Evolutionary conservation across 2,329 filamentous ascomycete genomes (phyloP), one percentile per base, ranked within the genome.

Genomic region (Colletotrichum cuscutae): DNA sequence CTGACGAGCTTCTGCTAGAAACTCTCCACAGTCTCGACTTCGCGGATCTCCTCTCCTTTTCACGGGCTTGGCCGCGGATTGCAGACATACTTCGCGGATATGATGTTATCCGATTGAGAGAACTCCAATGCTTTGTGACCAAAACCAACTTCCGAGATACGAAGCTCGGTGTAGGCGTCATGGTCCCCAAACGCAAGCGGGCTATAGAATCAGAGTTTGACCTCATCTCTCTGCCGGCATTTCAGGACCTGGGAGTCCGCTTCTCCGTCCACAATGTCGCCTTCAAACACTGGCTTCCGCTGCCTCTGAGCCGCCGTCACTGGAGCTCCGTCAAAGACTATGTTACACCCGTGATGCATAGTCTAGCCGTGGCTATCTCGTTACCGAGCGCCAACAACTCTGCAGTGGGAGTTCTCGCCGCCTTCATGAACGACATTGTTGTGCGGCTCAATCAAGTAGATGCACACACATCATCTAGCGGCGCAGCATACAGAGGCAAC

Each of bases 351-450:
- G 79, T 79, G 4, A 54, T 74, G 1, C 30, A 54, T 2, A 72
- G 77, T 4, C 75, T 87, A 1, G 65, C 61, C 4, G 59, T 37
- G 1, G 76, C 69, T 19, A 64, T 77, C n/a, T 69, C 70, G n/a
- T 62, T 74, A 0, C 74, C 80, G 7, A 69, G 76, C 15, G 26
- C 26, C 11, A 53, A 65, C 26, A 53, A n/a, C 12, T 58, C 52
- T 4, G 9, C 70, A 19, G 78, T 81, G 7, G 75, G 83, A 15
- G 82, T 85, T 3, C 76, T 88, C 15, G 85, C 84, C 72, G 77
- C 80, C 24, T 87, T 88, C 78, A 88, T 88, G 86, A 87, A 84
- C 68, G 83, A 85, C 68, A 80, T 89, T 19, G 84, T 89, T 0
- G 85, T 87, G 24, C 83, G 84, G 15, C 83, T 88, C 59, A 88